Evolutionary conservation across 1,284 basidiomycete genomes (phyloP).

Genomic region (Phellopilus nigrolimitatus): DNA sequence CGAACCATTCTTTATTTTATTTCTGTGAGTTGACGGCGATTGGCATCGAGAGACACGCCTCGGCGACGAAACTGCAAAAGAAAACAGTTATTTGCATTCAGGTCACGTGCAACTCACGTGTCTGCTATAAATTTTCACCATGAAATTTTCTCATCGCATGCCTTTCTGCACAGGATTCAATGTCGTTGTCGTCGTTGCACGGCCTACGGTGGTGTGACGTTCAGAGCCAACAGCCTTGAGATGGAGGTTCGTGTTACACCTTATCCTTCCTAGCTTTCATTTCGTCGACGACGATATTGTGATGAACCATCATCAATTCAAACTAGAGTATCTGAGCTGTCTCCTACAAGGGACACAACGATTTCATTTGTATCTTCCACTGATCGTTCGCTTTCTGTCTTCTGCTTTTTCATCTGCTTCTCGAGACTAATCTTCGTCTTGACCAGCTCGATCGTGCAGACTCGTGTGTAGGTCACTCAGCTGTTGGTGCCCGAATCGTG

Average conservation of each 20-base stretch:
- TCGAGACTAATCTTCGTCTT: background rate
- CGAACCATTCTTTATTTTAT: constrained; percentile 86
- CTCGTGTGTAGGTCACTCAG: background rate
- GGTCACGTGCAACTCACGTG: too few relatives aligned
- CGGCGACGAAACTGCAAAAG: too few relatives aligned
- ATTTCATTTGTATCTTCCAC: constrained; percentile 61
- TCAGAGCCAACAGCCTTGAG: too few relatives aligned
- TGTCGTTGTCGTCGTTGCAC: too few relatives aligned
- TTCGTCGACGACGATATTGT: too few relatives aligned
- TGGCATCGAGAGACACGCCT: too few relatives aligned
- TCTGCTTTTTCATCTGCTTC: background rate
- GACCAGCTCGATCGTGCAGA: background rate
- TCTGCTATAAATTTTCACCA: too few relatives aligned
- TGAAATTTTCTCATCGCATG: too few relatives aligned
- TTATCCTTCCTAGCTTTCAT: constrained; percentile 24
- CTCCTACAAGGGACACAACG: constrained; percentile 50
- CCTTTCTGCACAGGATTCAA: too few relatives aligned
- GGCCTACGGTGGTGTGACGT: too few relatives aligned
- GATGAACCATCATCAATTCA: constrained; percentile 69
- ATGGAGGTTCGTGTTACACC: constrained; percentile 13
- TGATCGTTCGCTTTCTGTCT: constrained; percentile 36
- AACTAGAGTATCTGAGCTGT: constrained; percentile 84
- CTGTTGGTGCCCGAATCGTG: background rate
- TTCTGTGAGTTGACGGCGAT: too few relatives aligned
- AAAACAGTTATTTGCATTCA: too few relatives aligned